Evolutionary conservation across 192 early-diverging fungal genomes (phyloP).

Genomic region (Ambispora gerdemannii): DNA sequence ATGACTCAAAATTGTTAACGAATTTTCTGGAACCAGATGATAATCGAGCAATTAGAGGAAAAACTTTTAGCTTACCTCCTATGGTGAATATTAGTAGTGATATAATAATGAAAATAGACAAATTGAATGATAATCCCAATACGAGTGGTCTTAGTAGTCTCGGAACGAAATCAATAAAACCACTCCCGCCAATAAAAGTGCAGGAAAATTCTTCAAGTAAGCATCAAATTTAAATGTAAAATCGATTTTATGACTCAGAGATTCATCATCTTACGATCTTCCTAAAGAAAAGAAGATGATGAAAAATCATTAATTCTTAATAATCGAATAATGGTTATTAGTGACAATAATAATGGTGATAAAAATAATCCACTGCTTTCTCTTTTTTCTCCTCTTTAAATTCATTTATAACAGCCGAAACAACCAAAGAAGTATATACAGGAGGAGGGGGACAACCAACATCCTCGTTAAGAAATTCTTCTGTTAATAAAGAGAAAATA

Average conservation of each 20-base stretch:
- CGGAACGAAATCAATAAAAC: neutral
- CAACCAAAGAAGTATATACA: too few relatives aligned
- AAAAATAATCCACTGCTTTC: neutral
- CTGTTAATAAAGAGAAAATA: too few relatives aligned
- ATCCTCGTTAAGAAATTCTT: too few relatives aligned
- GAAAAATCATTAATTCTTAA: neutral
- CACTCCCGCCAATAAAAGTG: neutral
- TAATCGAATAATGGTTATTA: neutral
- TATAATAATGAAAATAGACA: too few relatives aligned
- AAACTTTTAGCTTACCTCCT: constrained; percentile 12
- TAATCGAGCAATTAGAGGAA: neutral
- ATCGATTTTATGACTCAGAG: too few relatives aligned
- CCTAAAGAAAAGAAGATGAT: neutral
- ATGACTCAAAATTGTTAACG: too few relatives aligned
- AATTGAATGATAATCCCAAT: too few relatives aligned
- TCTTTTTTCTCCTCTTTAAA: neutral
- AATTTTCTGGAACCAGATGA: neutral
- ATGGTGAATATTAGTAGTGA: too few relatives aligned
- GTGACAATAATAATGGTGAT: neutral
- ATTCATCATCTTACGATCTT: neutral
- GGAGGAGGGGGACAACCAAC: neutral
- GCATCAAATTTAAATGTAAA: neutral
- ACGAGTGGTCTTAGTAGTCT: too few relatives aligned
- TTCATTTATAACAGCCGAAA: neutral
- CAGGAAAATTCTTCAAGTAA: neutral